Base-by-base conservation (phyloP, 2,329 filamentous ascomycete genomes). In the Ceratocystis ficicola region DNA sequence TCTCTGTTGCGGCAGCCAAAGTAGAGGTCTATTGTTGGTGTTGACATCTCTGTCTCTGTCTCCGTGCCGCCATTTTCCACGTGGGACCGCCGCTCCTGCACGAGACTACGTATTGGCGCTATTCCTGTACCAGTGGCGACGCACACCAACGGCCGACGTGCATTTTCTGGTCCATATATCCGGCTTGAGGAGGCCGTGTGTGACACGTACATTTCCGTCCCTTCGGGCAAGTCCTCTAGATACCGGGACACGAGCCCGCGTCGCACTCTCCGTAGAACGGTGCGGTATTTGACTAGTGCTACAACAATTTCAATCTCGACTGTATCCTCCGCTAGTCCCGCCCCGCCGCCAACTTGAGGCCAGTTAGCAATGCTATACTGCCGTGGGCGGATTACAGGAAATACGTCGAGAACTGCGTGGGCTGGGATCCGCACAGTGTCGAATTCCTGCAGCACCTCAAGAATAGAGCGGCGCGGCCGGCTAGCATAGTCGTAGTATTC, bases 401-500 rank as follows among this genome's bases (percentile, higher is more conserved):
- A 86, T 17, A 92, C 80, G 65, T 86, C 84, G 8, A 89, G 80
- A 1, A 87, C 80, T 62, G 86, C 84, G 65, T 87, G 79, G 76
- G 86, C 89, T 0, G 94, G 92, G 1, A 99, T 84, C 68, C 86
- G 86, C 65, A 97, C 87, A 0, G 84, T 87, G 52, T 88, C 83
- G 71, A 99, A 99, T 71, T 99, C 94, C 66, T 93, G 86, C 32
- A 99, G 81, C 2, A 96, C 87, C 75, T 99, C 94, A 5, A 99
- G 78, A 66, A 97, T 96, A 67, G 89, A 95, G 44, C 94, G 86
- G 44, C 91, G 86, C 0, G 93, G 89, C 7, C 94, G 86, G 0
- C 92, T 92, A 0, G 94, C 94, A 73, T 99, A 99, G 76, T 99
- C 93, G 77, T 90, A 97, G 66, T 96, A 86, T 71, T 99, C 94